phyloP scores from a whole-genome alignment of 352 stramenopile genomes.

The Phytopythium sindhum region DNA sequence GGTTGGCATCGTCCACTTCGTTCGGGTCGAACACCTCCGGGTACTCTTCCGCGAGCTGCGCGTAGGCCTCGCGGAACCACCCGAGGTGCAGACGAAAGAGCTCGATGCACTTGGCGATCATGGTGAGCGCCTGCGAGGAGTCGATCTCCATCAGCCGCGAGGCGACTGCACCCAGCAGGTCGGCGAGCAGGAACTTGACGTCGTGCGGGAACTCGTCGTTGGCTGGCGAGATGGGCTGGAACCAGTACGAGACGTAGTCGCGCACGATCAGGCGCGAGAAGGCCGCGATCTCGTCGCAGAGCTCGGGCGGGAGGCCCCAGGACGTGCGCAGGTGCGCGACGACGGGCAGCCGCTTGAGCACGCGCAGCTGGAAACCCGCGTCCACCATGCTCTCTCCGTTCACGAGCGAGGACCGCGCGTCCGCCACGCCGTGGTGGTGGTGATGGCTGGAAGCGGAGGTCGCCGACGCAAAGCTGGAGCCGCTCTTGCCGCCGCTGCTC shows the following conservation, averaged over 20 bases:
- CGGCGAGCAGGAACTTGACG: constrained; percentile 58
- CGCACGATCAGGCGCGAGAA: constrained; percentile 44
- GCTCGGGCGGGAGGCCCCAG: constrained; percentile 45
- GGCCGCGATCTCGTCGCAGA: constrained; percentile 62
- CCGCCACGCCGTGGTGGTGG: neutral
- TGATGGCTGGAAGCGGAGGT: no score
- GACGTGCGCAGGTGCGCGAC: constrained; percentile 55
- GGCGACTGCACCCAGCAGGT: constrained; percentile 52
- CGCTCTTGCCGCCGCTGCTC: constrained; percentile 15
- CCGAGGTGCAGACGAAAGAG: constrained; percentile 67
- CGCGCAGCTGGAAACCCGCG: constrained; percentile 46
- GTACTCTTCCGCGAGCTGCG: constrained; percentile 55
- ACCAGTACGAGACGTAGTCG: constrained; percentile 72
- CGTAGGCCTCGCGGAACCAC: constrained; percentile 79
- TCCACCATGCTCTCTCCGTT: constrained; percentile 23
- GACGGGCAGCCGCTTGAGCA: constrained; percentile 59
- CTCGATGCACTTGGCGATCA: constrained; percentile 59
- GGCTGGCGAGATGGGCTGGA: constrained; percentile 42
- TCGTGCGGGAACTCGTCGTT: constrained; percentile 71
- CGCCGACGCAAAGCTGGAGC: neutral
- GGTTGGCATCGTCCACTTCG: constrained; percentile 47
- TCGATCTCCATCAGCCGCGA: constrained; percentile 68
- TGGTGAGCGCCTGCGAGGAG: constrained; percentile 56
- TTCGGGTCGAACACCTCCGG: constrained; percentile 50
- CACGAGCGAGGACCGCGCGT: neutral